phyloP scores from a whole-genome alignment of 495 filamentous ascomycete genomes.

The Collariella sp. region DNA sequence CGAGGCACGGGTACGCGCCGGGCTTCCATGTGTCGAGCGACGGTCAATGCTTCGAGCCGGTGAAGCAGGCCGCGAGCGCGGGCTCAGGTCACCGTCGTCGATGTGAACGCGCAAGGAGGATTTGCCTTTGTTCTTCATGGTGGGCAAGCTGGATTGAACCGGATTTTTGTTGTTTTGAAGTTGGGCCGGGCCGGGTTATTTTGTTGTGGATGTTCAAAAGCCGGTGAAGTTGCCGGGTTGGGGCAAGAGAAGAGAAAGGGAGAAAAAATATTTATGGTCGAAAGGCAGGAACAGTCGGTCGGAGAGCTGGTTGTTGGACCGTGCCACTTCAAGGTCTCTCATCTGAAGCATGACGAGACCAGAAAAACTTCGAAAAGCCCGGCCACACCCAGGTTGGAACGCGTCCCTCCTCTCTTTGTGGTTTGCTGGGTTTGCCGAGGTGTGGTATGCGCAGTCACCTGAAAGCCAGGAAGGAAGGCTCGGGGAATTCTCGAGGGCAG shows the following conservation, averaged over 20 bases:
- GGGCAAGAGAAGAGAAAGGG: background rate
- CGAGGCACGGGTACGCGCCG: background rate
- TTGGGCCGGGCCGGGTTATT: background rate
- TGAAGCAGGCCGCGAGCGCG: background rate
- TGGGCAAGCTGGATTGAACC: background rate
- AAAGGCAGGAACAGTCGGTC: background rate
- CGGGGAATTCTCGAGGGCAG: background rate
- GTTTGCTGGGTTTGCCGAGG: too few species aligned
- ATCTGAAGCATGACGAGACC: too few species aligned
- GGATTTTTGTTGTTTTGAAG: background rate
- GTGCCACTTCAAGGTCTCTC: too few species aligned
- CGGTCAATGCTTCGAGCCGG: background rate
- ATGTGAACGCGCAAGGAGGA: background rate
- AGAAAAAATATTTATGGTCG: background rate
- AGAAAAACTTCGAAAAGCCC: too few species aligned
- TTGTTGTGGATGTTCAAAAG: background rate
- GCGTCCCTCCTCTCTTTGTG: too few species aligned
- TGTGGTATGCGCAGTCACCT: background rate
- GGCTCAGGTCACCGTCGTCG: background rate
- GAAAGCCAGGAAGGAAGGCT: background rate
- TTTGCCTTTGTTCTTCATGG: conserved; percentile 1
- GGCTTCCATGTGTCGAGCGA: background rate
- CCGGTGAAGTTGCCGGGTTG: too few species aligned
- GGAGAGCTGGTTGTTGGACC: too few species aligned
- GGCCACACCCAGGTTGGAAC: too few species aligned